phyloP scores from a whole-genome alignment of 768 basidiomycete species.

The Psilocybe tampanensis region DNA sequence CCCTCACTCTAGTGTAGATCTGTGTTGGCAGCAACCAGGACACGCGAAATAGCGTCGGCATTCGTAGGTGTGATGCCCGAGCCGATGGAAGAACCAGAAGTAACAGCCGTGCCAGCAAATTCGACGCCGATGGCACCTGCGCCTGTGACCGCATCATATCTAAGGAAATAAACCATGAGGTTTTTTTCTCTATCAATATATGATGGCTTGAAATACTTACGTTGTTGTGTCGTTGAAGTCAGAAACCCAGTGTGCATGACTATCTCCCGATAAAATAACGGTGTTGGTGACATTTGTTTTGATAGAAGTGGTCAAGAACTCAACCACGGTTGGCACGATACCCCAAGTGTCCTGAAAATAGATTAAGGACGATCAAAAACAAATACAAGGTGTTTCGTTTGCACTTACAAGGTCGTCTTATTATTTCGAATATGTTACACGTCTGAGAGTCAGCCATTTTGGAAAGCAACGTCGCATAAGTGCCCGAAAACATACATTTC shows the following conservation, averaged over 20 bases:
- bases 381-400: not conserved
- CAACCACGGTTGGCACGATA: slow-evolving; percentile 58
- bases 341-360: slow-evolving; percentile 54
- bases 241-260: slow-evolving; percentile 64
- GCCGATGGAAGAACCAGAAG: slow-evolving; percentile 51
- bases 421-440: not conserved
- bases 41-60: slow-evolving; percentile 39
- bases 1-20: slow-evolving; percentile 66
- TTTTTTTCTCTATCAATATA: not conserved
- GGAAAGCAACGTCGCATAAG: not conserved
- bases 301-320: slow-evolving; percentile 51
- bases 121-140: slow-evolving; percentile 57
- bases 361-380: not conserved
- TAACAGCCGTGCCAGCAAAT: slow-evolving; percentile 64
- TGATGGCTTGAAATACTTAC: slow-evolving; percentile 25
- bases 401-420: slow-evolving; percentile 21
- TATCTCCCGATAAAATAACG: slow-evolving; percentile 62
- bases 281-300: slow-evolving; percentile 55
- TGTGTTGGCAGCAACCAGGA: slow-evolving; percentile 41
- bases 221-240: slow-evolving; percentile 54
- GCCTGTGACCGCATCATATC: slow-evolving; percentile 52
- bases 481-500: slow-evolving; percentile 29
- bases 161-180: slow-evolving; percentile 12
- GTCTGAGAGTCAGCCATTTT: not conserved
- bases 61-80: slow-evolving; percentile 36